Percentiles rank a stretch among this genome's conserved stretches.
These are phyloP conservation scores for Daldinia concentrica DNA, from an alignment of 495 filamentous ascomycete species.

Conservation along the genomic window DNA sequence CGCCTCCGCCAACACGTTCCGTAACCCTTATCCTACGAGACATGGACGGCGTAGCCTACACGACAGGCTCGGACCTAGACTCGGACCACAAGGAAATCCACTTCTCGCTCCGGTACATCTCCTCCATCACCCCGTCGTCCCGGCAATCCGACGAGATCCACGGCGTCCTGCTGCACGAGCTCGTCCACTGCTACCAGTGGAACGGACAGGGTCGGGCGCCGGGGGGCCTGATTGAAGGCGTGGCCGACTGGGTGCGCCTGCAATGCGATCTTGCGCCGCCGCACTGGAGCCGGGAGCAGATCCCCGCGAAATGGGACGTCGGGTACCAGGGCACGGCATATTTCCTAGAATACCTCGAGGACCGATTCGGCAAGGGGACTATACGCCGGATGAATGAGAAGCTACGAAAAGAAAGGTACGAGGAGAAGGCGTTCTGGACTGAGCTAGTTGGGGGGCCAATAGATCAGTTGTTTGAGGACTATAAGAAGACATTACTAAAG, in stretches of 20 bases:
- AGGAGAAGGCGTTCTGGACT: constrained; percentile 74
- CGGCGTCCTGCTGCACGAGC: constrained; percentile 89
- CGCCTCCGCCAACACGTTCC: constrained; percentile 68
- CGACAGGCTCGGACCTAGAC: constrained; percentile 83
- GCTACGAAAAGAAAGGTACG: constrained; percentile 66
- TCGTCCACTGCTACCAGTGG: constrained; percentile 96
- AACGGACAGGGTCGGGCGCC: constrained; percentile 71
- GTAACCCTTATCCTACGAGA: constrained; percentile 86
- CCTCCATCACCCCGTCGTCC: constrained; percentile 48
- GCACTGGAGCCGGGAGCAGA: constrained; percentile 76
- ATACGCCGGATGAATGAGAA: constrained; percentile 79
- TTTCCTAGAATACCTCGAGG: constrained; percentile 82
- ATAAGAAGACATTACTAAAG: constrained; percentile 51
- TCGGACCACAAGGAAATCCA: constrained; percentile 95
- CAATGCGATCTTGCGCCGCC: constrained; percentile 76
- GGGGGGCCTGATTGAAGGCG: constrained; percentile 86
- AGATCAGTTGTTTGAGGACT: constrained; percentile 77
- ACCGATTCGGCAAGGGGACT: constrained; percentile 71
- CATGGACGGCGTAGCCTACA: constrained; percentile 89
- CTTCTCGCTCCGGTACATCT: constrained; percentile 81
- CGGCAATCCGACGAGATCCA: constrained; percentile 71
- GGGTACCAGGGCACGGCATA: constrained; percentile 94
- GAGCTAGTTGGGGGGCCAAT: constrained; percentile 71
- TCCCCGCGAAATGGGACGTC: constrained; percentile 78
- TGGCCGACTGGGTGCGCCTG: constrained; percentile 93